Evolutionary conservation across 345 rosid species (phyloP).

Genomic region (Isatis tinctoria): DNA sequence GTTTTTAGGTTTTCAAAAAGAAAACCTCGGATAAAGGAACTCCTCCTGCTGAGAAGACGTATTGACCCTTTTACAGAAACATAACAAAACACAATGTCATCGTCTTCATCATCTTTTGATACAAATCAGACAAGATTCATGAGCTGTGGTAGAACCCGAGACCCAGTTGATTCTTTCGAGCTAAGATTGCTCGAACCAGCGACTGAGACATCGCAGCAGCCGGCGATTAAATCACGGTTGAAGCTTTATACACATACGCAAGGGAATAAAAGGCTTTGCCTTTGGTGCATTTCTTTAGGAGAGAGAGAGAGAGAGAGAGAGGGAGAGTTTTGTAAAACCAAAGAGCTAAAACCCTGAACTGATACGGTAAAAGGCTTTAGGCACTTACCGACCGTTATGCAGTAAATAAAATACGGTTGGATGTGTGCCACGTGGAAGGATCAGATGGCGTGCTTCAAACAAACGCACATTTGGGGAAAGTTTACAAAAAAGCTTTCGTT

Average conservation of each 20-base stretch:
- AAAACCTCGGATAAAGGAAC: conserved; percentile 76
- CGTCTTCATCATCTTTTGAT: not conserved
- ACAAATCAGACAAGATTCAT: not conserved
- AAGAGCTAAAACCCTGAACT: no score
- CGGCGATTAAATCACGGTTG: not conserved
- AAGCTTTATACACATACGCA: not conserved
- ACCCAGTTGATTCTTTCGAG: conserved; percentile 27
- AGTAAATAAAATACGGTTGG: no score
- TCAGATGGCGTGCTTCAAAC: no score
- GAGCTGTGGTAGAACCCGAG: not conserved
- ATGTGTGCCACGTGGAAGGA: no score
- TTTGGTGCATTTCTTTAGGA: no score
- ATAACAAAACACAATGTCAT: conserved; percentile 13
- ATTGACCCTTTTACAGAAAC: conserved; percentile 65
- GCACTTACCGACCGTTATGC: no score
- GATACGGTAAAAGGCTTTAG: no score
- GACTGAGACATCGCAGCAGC: conserved; percentile 27
- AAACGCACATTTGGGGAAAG: no score
- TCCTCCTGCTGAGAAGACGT: conserved; percentile 92
- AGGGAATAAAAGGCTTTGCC: not conserved
- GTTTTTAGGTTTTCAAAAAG: not conserved
- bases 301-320: no score
- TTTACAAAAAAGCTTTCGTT: no score
- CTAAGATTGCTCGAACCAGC: conserved; percentile 27
- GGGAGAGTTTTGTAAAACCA: no score